A percentile compares a stretch with the other conserved stretches of the same genome.
Conservation (phyloP, 768 basidiomycete species). For the Butyriboletus loyo region DNA sequence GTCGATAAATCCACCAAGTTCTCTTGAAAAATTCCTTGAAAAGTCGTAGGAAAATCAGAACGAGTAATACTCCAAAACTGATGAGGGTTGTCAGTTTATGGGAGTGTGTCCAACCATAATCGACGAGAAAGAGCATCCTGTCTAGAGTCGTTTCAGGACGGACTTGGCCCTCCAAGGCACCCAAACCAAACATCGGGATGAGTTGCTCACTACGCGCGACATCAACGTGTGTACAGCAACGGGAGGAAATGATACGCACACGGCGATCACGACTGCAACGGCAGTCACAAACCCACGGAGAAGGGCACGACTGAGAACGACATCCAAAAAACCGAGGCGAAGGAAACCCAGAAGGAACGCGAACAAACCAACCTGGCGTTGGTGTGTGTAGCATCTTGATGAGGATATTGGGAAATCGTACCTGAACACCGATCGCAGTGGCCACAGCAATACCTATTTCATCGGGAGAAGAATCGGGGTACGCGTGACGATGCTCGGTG, state of each 20-base stretch:
- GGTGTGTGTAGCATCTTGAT: not conserved
- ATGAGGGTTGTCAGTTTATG: conserved; percentile 71
- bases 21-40: conserved; percentile 58
- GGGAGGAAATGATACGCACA: conserved; percentile 44
- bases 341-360: conserved; percentile 85
- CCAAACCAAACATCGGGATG: conserved; percentile 87
- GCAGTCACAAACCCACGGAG: conserved; percentile 87
- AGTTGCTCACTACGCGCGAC: conserved; percentile 61
- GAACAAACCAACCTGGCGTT: conserved; percentile 70
- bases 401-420: conserved; percentile 22
- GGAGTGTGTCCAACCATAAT: conserved; percentile 51
- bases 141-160: conserved; percentile 70
- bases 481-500: conserved; percentile 57
- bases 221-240: not conserved
- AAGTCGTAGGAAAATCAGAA: conserved; percentile 60
- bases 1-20: conserved; percentile 68
- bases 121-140: conserved; percentile 73
- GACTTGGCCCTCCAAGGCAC: conserved; percentile 45
- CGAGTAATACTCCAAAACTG: conserved; percentile 65
- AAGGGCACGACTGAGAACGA: conserved; percentile 85
- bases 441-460: conserved; percentile 63
- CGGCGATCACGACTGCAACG: conserved; percentile 79
- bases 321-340: conserved; percentile 89
- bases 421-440: conserved; percentile 84
- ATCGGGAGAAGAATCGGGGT: conserved; percentile 39